Evolutionary conservation across 805 yeast species (phyloP).

Genomic region (Candida xiaguanensis): DNA sequence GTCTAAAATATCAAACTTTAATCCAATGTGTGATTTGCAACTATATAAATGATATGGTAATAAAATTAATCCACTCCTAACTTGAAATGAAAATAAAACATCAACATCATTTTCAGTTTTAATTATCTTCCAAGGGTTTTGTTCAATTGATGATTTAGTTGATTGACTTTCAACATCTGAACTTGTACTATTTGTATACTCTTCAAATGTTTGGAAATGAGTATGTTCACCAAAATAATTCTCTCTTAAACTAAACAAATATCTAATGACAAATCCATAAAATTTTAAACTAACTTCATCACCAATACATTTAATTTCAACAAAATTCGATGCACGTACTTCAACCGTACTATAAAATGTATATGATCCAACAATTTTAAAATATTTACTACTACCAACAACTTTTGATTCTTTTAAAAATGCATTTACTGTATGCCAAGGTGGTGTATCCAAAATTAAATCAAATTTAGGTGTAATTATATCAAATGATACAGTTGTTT

Average conservation of each 20-base stretch:
- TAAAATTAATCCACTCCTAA: constrained; percentile 64
- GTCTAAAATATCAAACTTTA: constrained; percentile 62
- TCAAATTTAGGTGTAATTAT: constrained; percentile 57
- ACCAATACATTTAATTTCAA: constrained; percentile 62
- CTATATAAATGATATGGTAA: constrained; percentile 74
- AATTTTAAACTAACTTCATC: constrained; percentile 64
- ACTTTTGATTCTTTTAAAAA: constrained; percentile 56
- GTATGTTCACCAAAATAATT: constrained; percentile 86
- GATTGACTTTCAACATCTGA: not conserved
- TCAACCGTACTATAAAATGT: constrained; percentile 57
- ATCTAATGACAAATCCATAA: constrained; percentile 77
- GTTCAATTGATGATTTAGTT: not conserved
- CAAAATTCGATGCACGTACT: constrained; percentile 64
- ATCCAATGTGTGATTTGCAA: constrained; percentile 54
- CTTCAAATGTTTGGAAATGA: constrained; percentile 85
- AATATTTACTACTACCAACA: constrained; percentile 66
- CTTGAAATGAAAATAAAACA: constrained; percentile 66
- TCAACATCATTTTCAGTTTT: constrained; percentile 73
- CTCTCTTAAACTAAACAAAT: constrained; percentile 71
- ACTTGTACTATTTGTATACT: constrained; percentile 44
- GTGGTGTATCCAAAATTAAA: constrained; percentile 70
- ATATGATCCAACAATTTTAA: constrained; percentile 62
- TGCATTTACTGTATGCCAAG: constrained; percentile 84
- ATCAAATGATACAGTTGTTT: constrained; percentile 48
- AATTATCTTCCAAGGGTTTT: constrained; percentile 34